Conservation (phyloP, 2,329 filamentous ascomycete genomes). For the Sclerotiophoma versabilis region DNA sequence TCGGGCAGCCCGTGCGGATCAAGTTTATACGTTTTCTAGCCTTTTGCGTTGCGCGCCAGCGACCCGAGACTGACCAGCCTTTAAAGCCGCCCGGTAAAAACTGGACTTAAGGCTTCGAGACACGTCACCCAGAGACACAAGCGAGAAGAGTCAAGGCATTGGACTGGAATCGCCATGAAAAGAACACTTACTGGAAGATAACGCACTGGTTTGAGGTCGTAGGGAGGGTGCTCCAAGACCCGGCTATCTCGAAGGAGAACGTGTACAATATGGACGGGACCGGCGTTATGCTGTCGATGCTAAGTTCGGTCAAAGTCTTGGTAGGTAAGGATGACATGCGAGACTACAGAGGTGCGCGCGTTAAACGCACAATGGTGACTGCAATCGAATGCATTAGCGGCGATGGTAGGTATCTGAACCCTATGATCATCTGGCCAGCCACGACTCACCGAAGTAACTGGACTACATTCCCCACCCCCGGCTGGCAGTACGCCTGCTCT, state of each 20-base stretch:
- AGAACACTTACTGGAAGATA: conserved; percentile 30
- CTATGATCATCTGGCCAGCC: conserved; percentile 25
- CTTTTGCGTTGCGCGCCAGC: conserved; percentile 1
- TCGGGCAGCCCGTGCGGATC: conserved; percentile 24
- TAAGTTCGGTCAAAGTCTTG: conserved; percentile 25
- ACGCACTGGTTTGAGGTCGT: conserved; percentile 34
- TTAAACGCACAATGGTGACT: conserved; percentile 24
- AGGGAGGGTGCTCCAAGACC: conserved; percentile 18
- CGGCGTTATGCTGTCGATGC: conserved; percentile 21
- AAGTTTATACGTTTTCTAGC: conserved; percentile 28
- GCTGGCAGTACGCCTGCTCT: conserved; percentile 24
- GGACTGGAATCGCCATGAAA: conserved; percentile 31
- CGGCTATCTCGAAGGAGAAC: conserved; percentile 20
- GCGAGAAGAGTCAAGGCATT: conserved; percentile 22
- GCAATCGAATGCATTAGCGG: conserved; percentile 19
- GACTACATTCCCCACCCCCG: conserved; percentile 18
- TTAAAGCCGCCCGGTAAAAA: conserved; percentile 25
- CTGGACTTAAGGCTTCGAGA: conserved; percentile 23
- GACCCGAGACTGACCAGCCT: conserved; percentile 17
- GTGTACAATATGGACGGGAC: conserved; percentile 22
- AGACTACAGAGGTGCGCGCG: conserved; percentile 20
- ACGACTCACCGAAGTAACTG: conserved; percentile 17
- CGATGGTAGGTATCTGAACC: conserved; percentile 21
- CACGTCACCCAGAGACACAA: conserved; percentile 23
- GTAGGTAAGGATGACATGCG: conserved; percentile 25